A percentile compares a stretch with the other conserved stretches of the same genome.
These are phyloP conservation scores for Penicillium hesseltinei DNA, from an alignment of 2,329 filamentous ascomycete genomes.

Conservation along the genomic window DNA sequence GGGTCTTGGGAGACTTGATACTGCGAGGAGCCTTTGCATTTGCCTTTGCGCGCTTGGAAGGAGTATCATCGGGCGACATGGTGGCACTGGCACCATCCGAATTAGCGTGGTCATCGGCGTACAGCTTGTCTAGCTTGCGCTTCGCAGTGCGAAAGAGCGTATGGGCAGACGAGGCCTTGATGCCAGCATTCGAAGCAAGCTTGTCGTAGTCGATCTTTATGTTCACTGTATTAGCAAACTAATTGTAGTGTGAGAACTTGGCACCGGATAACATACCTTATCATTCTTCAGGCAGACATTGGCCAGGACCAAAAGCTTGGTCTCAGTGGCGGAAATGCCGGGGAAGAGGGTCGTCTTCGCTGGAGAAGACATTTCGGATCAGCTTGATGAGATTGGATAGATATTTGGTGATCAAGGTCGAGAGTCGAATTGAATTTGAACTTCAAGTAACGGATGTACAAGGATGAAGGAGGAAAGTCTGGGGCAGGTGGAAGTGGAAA, in stretches of 20 bases:
- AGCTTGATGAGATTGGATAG: too few species aligned
- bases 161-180: background rate
- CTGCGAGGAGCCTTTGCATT: background rate
- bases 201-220: constrained; percentile 1
- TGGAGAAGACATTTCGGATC: background rate
- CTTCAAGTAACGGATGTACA: background rate
- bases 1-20: background rate
- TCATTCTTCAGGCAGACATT: background rate
- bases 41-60: background rate
- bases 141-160: background rate
- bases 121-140: background rate
- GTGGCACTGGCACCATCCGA: background rate
- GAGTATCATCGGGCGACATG: background rate
- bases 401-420: background rate
- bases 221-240: background rate
- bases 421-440: background rate
- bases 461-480: background rate
- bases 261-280: background rate
- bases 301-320: background rate
- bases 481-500: too few species aligned
- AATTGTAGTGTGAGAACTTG: too few species aligned
- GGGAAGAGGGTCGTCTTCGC: background rate
- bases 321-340: background rate
- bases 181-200: background rate
- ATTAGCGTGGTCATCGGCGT: background rate